Base-by-base conservation (phyloP, 352 stramenopile genomes). In the Phytophthora aleatoria region DNA sequence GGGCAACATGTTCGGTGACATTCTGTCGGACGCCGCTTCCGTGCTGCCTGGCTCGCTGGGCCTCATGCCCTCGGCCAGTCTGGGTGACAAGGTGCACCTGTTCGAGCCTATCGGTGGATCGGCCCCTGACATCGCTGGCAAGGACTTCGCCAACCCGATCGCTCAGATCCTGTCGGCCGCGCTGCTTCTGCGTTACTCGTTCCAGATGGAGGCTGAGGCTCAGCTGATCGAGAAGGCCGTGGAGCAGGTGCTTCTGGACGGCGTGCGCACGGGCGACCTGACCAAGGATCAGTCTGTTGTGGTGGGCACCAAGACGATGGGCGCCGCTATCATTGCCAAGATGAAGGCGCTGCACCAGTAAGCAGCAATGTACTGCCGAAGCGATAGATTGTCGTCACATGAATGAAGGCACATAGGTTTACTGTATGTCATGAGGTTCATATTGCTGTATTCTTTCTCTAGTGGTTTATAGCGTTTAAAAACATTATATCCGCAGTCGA, bases 1-100 rank as follows among this genome's bases (percentile, higher is more conserved):
- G 33, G 96, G 97, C 64, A 99, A 99, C 82, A 98, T 99, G 79
- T 99, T 99, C 78, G 97, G 97, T 49, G 97, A 99, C 77, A 99
- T 99, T 69, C 68, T 99, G 4, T 99, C 94, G 64, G 97, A 99
- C 67, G 97, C 98, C 36, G 97, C 97, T 31, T 98, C 90, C 24
- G 98, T 99, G 87, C 79, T 99, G 35, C 97, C 98, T 10, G 97
- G 97, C 38, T 99, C 94, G 59, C 86, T 99, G 16, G 97, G 97
- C 7, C 97, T 99, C 77, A 96, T 99, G 68, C 97, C 97, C n/a
- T 99, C 93, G n/a, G 97, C 97, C 10, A 99, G 93, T 73, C 90
- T 99, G 56, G 87, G 87, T 36, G 66, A 89, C 49, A 86, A 85
- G 50, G 85, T 95, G 57, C 83, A 95, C 73, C 92, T 99, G 15